Evolutionary conservation across 441 rosid genomes (phyloP).

Genomic region (Erysimum pusillum): DNA sequence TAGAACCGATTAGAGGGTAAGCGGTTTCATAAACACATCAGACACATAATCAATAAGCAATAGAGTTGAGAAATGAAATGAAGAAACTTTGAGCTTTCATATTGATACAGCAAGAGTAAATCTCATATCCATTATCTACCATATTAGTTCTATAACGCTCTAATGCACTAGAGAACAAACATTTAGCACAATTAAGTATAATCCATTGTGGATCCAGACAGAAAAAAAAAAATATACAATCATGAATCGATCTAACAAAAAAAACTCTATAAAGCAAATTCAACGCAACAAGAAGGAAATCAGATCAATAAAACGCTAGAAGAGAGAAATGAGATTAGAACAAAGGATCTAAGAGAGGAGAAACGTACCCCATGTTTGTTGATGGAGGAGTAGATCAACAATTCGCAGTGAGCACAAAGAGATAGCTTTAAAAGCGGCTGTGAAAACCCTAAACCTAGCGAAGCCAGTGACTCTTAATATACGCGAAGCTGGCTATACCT

Average conservation of each 20-base stretch:
- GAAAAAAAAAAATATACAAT: neutral
- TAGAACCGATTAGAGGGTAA: neutral
- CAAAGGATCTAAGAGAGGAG: slow-evolving; percentile 21
- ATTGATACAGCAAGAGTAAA: neutral
- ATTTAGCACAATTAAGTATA: neutral
- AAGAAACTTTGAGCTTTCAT: neutral
- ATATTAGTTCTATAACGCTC: neutral
- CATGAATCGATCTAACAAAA: neutral
- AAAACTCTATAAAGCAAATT: slow-evolving; percentile 2
- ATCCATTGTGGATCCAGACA: neutral
- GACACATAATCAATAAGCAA: neutral
- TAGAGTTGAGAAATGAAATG: neutral
- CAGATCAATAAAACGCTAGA: neutral
- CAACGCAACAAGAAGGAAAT: neutral
- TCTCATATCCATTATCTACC: neutral
- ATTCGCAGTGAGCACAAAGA: slow-evolving; percentile 3
- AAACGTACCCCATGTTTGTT: slow-evolving; percentile 45
- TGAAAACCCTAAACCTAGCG: slow-evolving; percentile 41
- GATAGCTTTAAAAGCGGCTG: slow-evolving; percentile 37
- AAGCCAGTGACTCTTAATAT: slow-evolving; percentile 27
- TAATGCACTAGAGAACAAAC: neutral
- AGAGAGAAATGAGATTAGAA: neutral
- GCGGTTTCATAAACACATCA: neutral
- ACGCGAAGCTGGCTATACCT: slow-evolving; percentile 1
- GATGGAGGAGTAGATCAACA: slow-evolving; percentile 36